A percentile compares a stretch with the other conserved stretches of the same genome.
Evolutionary conservation across 441 rosid species (phyloP).

Genomic region (Pelargonium citronellum): DNA sequence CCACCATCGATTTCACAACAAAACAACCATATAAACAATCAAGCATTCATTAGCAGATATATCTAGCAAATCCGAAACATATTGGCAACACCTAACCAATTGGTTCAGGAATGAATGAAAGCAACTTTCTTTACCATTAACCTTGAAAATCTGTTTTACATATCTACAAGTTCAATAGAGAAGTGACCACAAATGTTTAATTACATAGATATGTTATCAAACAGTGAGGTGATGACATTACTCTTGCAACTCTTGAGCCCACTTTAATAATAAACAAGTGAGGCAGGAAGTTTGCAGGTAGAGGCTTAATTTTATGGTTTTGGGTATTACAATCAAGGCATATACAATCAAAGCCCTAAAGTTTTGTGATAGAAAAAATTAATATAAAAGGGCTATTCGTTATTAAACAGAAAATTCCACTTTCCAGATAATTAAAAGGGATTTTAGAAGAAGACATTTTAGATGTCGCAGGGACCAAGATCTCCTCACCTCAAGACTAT

Average conservation of each 20-base stretch:
- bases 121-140: not conserved
- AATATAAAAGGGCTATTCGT: not conserved
- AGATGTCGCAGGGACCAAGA: not conserved
- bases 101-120: not conserved
- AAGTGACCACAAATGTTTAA: not conserved
- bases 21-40: conserved; percentile 1
- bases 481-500: not conserved
- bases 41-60: not conserved
- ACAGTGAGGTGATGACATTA: not conserved
- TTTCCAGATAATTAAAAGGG: not conserved
- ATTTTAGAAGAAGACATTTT: not conserved
- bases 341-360: not conserved
- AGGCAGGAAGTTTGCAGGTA: not conserved
- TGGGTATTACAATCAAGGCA: not conserved
- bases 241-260: conserved; percentile 1
- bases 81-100: not conserved
- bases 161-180: not conserved
- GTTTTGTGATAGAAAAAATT: too few species aligned
- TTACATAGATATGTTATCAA: not conserved
- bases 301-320: not conserved
- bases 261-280: not conserved
- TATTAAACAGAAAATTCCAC: not conserved
- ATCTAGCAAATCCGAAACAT: not conserved
- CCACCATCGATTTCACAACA: not conserved
- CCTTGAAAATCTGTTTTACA: not conserved